Evolutionary conservation across 2,329 filamentous ascomycete genomes (phyloP).

Genomic region (Trichoderma atroviride): DNA sequence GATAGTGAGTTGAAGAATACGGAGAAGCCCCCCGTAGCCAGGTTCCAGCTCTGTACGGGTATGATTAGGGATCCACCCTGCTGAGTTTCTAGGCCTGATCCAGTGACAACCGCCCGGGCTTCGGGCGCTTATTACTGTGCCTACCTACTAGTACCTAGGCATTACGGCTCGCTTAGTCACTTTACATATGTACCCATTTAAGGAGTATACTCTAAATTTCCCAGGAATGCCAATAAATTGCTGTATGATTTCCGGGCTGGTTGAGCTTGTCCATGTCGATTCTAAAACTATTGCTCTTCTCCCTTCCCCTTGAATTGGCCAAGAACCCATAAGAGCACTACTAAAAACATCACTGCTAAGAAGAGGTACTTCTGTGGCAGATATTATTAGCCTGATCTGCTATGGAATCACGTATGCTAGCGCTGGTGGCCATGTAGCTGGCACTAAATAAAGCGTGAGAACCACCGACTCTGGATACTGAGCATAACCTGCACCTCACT

Average conservation of each 20-base stretch:
- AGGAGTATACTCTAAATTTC: background rate
- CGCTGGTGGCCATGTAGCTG: background rate
- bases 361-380: background rate
- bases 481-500: background rate
- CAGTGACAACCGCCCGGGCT: background rate
- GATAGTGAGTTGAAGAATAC: conserved; percentile 10
- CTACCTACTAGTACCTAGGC: no score
- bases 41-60: background rate
- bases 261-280: background rate
- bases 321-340: background rate
- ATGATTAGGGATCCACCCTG: conserved; percentile 7
- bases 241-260: background rate
- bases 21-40: conserved; percentile 14
- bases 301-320: background rate
- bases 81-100: background rate
- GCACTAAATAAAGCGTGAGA: background rate
- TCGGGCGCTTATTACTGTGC: background rate
- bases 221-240: background rate
- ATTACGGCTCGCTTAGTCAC: background rate
- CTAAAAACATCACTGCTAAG: background rate
- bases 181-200: background rate
- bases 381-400: background rate
- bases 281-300: background rate
- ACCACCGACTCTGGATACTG: background rate
- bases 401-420: background rate